These are phyloP conservation scores for Nicotiana paniculata DNA, from an alignment of 257 asterid genomes.

Conservation along the genomic window DNA sequence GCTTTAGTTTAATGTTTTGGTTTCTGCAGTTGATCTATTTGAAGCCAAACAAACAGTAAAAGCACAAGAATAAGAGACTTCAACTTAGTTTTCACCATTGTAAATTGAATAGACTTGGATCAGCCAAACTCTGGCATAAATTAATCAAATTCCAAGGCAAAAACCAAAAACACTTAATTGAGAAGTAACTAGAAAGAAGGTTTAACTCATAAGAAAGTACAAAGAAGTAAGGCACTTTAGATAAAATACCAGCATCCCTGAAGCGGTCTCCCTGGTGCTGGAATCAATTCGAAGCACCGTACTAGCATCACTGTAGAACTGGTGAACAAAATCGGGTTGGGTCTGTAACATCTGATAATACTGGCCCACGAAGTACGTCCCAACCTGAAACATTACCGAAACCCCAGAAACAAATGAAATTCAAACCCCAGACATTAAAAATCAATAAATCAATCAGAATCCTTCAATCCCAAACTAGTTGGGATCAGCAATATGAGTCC, in stretches of 20 bases:
- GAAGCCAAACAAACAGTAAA: neutral
- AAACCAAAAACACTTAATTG: neutral
- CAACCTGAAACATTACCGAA: conserved; percentile 52
- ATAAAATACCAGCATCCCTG: conserved; percentile 69
- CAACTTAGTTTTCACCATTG: neutral
- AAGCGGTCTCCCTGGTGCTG: conserved; percentile 64
- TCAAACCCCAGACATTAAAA: neutral
- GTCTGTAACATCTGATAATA: conserved; percentile 88
- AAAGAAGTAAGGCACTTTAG: neutral
- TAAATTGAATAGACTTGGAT: neutral
- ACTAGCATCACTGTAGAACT: conserved; percentile 85
- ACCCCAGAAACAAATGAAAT: conserved; percentile 3
- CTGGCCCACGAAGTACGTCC: conserved; percentile 92
- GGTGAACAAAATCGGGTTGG: conserved; percentile 80
- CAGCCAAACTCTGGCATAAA: neutral
- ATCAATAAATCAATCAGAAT: neutral
- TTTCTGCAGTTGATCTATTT: neutral
- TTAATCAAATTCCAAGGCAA: neutral
- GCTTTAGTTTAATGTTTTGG: neutral
- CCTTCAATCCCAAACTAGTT: neutral
- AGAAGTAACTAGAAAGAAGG: neutral
- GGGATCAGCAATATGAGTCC: neutral
- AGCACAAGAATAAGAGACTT: neutral
- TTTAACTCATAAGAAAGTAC: neutral
- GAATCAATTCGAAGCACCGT: conserved; percentile 91